Conservation (phyloP, 371 early-diverging fungal species). For the Mortierella sp. region DNA sequence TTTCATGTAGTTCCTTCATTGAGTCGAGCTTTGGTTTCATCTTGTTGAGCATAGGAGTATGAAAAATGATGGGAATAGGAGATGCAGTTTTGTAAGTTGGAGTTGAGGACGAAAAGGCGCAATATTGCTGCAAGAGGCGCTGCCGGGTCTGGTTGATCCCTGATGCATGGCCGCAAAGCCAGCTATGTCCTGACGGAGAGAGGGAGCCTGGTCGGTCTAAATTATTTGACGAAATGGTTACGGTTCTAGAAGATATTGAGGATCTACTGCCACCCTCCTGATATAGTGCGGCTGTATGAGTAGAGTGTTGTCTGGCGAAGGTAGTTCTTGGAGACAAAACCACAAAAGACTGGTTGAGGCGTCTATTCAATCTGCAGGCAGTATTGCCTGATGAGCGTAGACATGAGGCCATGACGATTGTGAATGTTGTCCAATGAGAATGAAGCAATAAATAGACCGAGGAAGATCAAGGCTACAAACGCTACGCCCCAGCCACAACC, state of each 20-base stretch:
- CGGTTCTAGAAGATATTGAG: constrained; percentile 6
- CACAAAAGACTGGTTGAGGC: background rate
- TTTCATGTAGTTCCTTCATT: constrained; percentile 47
- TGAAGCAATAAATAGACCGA: background rate
- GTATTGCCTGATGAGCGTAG: constrained; percentile 7
- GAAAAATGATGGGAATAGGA: constrained; percentile 16
- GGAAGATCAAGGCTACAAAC: background rate
- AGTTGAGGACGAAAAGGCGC: constrained; percentile 13
- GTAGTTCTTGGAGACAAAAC: background rate
- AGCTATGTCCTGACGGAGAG: background rate
- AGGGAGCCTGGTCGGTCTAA: constrained; percentile 11
- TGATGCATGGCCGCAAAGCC: background rate
- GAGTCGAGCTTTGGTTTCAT: constrained; percentile 46
- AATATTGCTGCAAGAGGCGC: background rate
- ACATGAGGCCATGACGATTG: constrained; percentile 10
- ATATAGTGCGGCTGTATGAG: background rate
- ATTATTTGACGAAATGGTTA: background rate
- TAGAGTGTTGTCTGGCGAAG: background rate
- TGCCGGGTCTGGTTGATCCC: background rate
- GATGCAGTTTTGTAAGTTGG: background rate
- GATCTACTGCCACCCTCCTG: background rate
- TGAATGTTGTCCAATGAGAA: background rate
- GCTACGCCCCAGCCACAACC: background rate
- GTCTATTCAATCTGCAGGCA: background rate
- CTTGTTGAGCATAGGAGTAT: constrained; percentile 54